Evolutionary conservation across 2,329 filamentous ascomycete genomes (phyloP).

Genomic region (Colletotrichum paranaense): DNA sequence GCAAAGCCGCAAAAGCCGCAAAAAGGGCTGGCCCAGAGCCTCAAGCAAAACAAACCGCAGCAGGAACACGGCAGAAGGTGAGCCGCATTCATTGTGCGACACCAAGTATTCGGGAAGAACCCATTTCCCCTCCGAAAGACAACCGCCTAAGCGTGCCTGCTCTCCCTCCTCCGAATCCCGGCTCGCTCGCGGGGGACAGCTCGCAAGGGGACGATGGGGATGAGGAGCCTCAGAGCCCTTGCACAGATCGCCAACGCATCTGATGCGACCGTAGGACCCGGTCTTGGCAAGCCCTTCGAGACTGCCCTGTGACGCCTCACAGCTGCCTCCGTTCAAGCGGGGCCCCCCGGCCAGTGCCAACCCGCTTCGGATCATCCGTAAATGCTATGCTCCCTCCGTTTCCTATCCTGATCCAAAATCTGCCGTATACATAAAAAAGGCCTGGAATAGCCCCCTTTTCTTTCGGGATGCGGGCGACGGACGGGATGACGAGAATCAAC

Average conservation of each 20-base stretch:
- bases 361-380: background rate
- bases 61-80: background rate
- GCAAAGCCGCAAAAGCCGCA: background rate
- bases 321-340: background rate
- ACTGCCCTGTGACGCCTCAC: conserved; percentile 22
- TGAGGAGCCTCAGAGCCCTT: background rate
- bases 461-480: background rate
- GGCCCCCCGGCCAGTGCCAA: too few species aligned
- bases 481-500: background rate
- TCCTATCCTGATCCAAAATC: background rate
- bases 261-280: conserved; percentile 20
- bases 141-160: background rate
- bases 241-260: conserved; percentile 23
- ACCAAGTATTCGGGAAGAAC: background rate
- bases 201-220: background rate
- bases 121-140: background rate
- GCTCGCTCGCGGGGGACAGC: background rate
- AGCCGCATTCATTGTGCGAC: background rate
- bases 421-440: background rate
- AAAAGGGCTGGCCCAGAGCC: background rate
- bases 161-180: background rate
- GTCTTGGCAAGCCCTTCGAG: conserved; percentile 30
- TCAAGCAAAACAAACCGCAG: background rate
- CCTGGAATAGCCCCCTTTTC: background rate
- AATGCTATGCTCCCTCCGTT: background rate